Base-by-base conservation (phyloP, 108 stramenopile species). In the Fragilaria radians region DNA sequence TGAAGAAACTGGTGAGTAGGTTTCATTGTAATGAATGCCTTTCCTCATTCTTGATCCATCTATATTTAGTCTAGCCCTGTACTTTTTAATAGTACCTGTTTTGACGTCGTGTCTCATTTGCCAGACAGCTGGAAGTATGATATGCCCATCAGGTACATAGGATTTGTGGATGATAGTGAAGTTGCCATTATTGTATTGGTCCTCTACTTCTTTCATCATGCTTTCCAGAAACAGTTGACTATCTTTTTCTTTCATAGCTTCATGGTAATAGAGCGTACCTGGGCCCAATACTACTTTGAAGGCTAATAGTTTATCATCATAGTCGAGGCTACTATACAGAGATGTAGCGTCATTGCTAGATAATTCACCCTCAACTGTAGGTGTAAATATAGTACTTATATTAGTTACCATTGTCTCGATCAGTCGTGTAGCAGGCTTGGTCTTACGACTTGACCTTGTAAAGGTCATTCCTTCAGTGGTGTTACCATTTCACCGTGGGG, bases 1-100 rank as follows among this genome's bases (percentile, higher is more conserved):
- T 17, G 48, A 30, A 14, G 63, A 74, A 21, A 80, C 79, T 54
- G 79, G 79, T 7, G 79, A 61, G 48, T 76, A 80, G 0, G 75
- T 76, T 27, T 76, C 48, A 21, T 55, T 33, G 46, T 71, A 70
- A 49, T 78, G 54, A 11, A 51, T 22, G n/a, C n/a, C n/a, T n/a
- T n/a, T n/a, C n/a, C n/a, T n/a, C n/a, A n/a, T n/a, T n/a, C n/a
- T n/a, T n/a, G n/a, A n/a, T n/a, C n/a, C n/a, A n/a, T n/a, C n/a
- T n/a, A n/a, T n/a, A n/a, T n/a, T n/a, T n/a, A n/a, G 0, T 46
- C 61, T 30, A 4, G 36, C 61, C 18, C 54, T 56, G 25, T 55
- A 32, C 21, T 69, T 62, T 5, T 69, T 69, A 0, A 56, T 47
- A 0, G 19, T 26, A 23, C 53, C 24, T n/a, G 54, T 56, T 9